Evolutionary conservation across 805 yeast genomes (phyloP), one percentile per base, ranked within the genome.

Genomic region (Kregervanrija delftensis): DNA sequence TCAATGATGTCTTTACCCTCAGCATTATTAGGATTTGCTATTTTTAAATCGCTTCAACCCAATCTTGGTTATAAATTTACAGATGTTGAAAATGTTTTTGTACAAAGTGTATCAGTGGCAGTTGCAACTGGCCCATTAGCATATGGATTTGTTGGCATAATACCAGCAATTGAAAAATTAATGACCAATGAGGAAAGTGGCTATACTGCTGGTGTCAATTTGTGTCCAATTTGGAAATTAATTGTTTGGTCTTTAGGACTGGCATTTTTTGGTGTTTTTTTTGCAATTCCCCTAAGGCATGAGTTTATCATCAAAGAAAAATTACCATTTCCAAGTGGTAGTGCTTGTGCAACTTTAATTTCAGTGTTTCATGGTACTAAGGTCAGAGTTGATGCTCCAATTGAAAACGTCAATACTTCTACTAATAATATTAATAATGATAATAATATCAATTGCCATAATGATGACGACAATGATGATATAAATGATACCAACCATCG

Each of bases 1-100:
- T 88, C 96, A 10, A 91, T 91, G 99, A 93, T 91, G 99, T 86
- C 96, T 16, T 69, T 91, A 44, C 98, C 99, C 0, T 83, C 96
- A 4, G 96, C 98, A 0, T 64, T 91, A 42, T 65, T 91, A 22
- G 96, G 95, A 0, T 90, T 80, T 61, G 84, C 96, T 0, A 68
- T 85, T 14, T 91, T 90, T 69, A 86, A 81, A 54, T 66, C 78
- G 4, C 54, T 83, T 2, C 69, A 71, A 17, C 41, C 51, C 1
- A 44, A 51, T 4, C 44, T 72, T 11, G 51, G 54, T 6, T 63
- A 63, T 33, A 80, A 81, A 1, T 78, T 79, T 56, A 77, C 93
- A 0, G 96, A 88, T 51, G 96, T 87, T n/a, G 98, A 93, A 59
- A 91, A 89, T 56, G 98, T 91, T 5, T 87, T 78, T 58, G 83